These are phyloP conservation scores for Oryza glumipatula DNA, from an alignment of 176 grass and related monocot species.

Conservation along the genomic window DNA sequence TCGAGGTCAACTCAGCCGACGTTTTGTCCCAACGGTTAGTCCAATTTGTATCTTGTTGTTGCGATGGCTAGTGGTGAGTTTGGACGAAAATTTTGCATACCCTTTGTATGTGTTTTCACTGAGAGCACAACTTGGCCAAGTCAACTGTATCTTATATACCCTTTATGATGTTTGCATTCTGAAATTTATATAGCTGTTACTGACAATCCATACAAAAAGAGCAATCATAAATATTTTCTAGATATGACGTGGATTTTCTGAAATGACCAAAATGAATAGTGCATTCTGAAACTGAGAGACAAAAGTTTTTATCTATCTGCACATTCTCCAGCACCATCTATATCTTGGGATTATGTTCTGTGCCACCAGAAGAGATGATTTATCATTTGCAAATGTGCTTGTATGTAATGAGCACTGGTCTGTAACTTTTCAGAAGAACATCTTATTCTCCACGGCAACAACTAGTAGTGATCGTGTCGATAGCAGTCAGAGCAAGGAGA, in stretches of 20 bases:
- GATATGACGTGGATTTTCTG: neutral
- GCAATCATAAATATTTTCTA: neutral
- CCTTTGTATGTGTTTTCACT: too few species aligned
- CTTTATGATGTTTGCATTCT: neutral
- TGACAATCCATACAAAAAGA: neutral
- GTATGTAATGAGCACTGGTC: neutral
- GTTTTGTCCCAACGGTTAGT: slow-evolving; percentile 38
- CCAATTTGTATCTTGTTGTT: neutral
- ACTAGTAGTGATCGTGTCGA: slow-evolving; percentile 32
- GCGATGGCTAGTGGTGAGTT: neutral
- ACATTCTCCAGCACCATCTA: neutral
- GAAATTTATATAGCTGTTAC: neutral
- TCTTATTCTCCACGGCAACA: slow-evolving; percentile 52
- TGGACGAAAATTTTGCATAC: neutral
- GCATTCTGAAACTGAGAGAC: slow-evolving; percentile 8
- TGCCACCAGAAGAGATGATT: neutral
- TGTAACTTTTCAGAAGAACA: slow-evolving; percentile 46
- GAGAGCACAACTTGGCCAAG: neutral
- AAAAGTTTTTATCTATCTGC: neutral
- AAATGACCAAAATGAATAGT: neutral
- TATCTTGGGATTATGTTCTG: neutral
- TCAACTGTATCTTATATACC: neutral
- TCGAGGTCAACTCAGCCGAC: slow-evolving; percentile 8
- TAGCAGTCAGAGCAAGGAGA: slow-evolving; percentile 42
- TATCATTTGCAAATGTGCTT: neutral